Evolutionary conservation across 495 filamentous ascomycete species (phyloP).

Genomic region (Xylaria venustula): DNA sequence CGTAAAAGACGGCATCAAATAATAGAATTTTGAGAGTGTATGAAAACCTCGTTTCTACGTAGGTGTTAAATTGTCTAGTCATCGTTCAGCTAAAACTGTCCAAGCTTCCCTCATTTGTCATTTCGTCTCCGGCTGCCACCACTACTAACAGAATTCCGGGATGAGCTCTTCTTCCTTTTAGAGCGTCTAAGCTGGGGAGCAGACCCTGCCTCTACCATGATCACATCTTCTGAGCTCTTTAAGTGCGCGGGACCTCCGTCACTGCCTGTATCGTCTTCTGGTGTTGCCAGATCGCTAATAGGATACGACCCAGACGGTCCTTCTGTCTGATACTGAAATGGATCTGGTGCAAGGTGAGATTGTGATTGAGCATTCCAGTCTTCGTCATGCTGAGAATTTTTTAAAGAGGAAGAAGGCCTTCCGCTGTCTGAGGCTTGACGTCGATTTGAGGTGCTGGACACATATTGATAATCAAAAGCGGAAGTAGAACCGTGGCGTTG

Average conservation of each 20-base stretch:
- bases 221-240: conserved; percentile 11
- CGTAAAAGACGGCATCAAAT: not conserved
- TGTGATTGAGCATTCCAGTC: conserved; percentile 12
- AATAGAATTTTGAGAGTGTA: conserved; percentile 16
- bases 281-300: conserved; percentile 15
- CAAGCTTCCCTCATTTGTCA: conserved; percentile 23
- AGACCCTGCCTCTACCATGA: conserved; percentile 19
- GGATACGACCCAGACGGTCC: conserved; percentile 31
- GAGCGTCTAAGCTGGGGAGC: conserved; percentile 24
- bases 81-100: conserved; percentile 1
- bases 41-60: conserved; percentile 19
- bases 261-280: conserved; percentile 24
- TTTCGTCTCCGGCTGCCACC: conserved; percentile 22
- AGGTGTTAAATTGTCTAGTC: conserved; percentile 14
- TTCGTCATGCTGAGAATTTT: conserved; percentile 14
- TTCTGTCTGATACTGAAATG: conserved; percentile 42
- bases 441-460: conserved; percentile 24
- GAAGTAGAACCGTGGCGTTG: conserved; percentile 30
- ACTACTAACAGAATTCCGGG: conserved; percentile 4
- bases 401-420: conserved; percentile 23
- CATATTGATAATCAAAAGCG: conserved; percentile 45
- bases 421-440: conserved; percentile 36
- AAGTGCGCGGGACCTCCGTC: conserved; percentile 15
- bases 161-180: conserved; percentile 25
- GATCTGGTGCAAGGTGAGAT: conserved; percentile 23